Evolutionary conservation across 176 grass and related monocot genomes (phyloP), one percentile per base, ranked within the genome.

Genomic region (Aegilops sharonensis): DNA sequence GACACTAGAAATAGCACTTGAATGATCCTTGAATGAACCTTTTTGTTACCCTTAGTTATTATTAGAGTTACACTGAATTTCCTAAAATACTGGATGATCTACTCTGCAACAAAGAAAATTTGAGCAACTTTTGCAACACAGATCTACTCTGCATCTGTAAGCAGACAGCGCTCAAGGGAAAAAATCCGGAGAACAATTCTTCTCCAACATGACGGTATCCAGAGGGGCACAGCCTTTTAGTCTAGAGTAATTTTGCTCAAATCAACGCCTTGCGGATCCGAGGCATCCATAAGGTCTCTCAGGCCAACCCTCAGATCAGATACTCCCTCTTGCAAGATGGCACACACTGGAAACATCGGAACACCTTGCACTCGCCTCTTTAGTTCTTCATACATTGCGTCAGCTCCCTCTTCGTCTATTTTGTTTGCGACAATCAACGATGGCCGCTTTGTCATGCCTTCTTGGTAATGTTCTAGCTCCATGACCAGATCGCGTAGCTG

Each of bases 351-450:
- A 85, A 89, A 97, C 81, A 97, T 88, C n/a, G 87, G 84, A 62
- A 97, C 87, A 57, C 78, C 89, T 20, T 75, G 89, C 12, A 95
- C 87, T 84, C 91, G 85, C 76, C 66, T 93, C 84, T 87, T 84
- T n/a, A 97, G 62, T 82, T 98, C 95, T 84, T 89, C 54, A 0
- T 86, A 37, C 48, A 88, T 70, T 25, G 45, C 18, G 13, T 95
- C 85, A 2, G 90, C 85, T 15, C 93, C 95, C 3, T 93, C 85
- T 90, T 98, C 93, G 15, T 98, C 95, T 74, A 95, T 91, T 64
- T 98, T 95, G 68, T 95, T 98, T 14, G 92, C 91, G 4, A 98
- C 91, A 30, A 95, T 84, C 69, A 98, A 77, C 20, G 92, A 94
- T 4, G 93, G 91, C 13, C 89, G 85, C 81, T 54, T 91, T 4